phyloP scores from a whole-genome alignment of 2,329 filamentous ascomycete species.

The Aspergillus pseudotamarii region DNA sequence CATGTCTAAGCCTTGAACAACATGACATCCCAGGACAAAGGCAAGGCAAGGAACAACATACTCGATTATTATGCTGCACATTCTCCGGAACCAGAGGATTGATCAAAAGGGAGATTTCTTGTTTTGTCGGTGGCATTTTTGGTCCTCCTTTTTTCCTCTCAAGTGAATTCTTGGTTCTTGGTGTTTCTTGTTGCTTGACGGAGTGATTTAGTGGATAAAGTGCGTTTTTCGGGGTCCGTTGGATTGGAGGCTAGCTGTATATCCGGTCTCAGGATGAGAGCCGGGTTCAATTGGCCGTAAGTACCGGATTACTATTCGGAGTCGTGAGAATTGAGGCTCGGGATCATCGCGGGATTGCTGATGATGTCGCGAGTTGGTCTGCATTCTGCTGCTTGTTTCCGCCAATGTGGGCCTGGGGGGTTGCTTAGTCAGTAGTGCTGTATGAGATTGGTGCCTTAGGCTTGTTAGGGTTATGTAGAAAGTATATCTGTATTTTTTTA shows the following conservation, averaged over 20 bases:
- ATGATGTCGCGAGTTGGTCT: slow-evolving; percentile 5
- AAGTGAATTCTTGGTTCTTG: not conserved
- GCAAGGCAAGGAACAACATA: slow-evolving; percentile 24
- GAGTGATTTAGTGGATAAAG: not conserved
- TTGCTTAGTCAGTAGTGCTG: not conserved
- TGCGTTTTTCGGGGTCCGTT: not conserved
- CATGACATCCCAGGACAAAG: not conserved
- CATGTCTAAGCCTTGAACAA: no score
- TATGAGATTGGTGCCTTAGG: not conserved
- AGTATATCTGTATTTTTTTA: no score
- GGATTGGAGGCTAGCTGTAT: not conserved
- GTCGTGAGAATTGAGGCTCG: not conserved
- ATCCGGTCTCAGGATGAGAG: not conserved
- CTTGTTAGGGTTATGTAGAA: not conserved
- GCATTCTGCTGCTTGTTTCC: slow-evolving; percentile 17
- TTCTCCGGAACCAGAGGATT: slow-evolving; percentile 51
- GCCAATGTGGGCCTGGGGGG: not conserved
- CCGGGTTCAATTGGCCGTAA: not conserved
- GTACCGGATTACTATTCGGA: not conserved
- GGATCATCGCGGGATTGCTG: not conserved
- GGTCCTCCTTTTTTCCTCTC: slow-evolving; percentile 2
- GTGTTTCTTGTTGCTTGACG: not conserved
- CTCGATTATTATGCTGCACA: slow-evolving; percentile 49
- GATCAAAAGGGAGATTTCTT: slow-evolving; percentile 51
- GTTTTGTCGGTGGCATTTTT: slow-evolving; percentile 47